A percentile compares a stretch with the other conserved stretches of the same genome.
phyloP scores from a whole-genome alignment of 176 grass and related monocot species.

The Alopecurus myosuroides region DNA sequence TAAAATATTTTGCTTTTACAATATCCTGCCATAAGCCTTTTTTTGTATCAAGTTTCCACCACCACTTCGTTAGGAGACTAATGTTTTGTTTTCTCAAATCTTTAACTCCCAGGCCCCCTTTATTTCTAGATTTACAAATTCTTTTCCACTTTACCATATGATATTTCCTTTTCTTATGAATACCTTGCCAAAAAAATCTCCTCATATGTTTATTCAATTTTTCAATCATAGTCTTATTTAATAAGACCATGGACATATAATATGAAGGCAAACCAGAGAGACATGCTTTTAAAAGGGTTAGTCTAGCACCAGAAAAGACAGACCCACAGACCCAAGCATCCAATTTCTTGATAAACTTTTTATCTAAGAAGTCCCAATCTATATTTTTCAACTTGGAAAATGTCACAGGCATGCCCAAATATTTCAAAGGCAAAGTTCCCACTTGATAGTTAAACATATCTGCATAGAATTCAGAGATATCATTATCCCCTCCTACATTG shows the following conservation, averaged over 20 bases:
- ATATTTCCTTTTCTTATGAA: neutral
- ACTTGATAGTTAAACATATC: too few relatives aligned
- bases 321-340: neutral
- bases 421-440: neutral
- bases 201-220: neutral
- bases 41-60: neutral
- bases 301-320: neutral
- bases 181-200: neutral
- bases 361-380: neutral
- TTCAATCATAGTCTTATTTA: neutral
- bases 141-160: neutral
- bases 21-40: neutral
- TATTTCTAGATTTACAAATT: neutral
- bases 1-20: neutral
- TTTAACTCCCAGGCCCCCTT: neutral
- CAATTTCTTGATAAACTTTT: neutral
- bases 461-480: too few relatives aligned
- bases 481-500: too few relatives aligned
- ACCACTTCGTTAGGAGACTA: neutral
- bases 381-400: neutral
- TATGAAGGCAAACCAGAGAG: too few relatives aligned
- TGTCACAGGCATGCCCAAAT: neutral
- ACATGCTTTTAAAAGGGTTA: too few relatives aligned
- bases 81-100: neutral
- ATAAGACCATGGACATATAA: neutral